phyloP scores from a whole-genome alignment of 805 yeast genomes.

The Yamadazyma kitorensis region DNA sequence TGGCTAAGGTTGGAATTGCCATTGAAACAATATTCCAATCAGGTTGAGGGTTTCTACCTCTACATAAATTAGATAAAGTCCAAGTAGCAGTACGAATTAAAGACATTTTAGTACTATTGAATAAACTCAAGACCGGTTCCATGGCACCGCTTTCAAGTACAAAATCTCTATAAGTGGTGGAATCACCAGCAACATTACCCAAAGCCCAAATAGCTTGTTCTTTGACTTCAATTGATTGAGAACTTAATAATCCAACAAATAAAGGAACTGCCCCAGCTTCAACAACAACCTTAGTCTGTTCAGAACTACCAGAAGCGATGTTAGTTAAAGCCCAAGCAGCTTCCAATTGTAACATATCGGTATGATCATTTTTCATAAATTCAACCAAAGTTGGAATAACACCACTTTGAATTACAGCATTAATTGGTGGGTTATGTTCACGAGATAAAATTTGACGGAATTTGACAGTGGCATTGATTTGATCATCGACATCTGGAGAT shows the following conservation, averaged over 20 bases:
- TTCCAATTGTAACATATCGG: constrained; percentile 88
- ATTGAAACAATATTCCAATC: constrained; percentile 85
- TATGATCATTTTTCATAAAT: constrained; percentile 71
- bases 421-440: constrained; percentile 96
- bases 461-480: constrained; percentile 84
- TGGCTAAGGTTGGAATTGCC: constrained; percentile 89
- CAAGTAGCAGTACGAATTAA: constrained; percentile 95
- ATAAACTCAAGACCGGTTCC: constrained; percentile 78
- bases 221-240: constrained; percentile 84
- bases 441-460: constrained; percentile 91
- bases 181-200: constrained; percentile 98
- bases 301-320: constrained; percentile 90
- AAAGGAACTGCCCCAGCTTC: constrained; percentile 92
- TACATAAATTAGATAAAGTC: constrained; percentile 94
- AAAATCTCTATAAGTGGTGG: constrained; percentile 83
- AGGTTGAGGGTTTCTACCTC: constrained; percentile 96
- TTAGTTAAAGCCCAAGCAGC: constrained; percentile 99
- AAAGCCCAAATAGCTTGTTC: constrained; percentile 99
- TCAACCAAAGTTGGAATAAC: constrained; percentile 89
- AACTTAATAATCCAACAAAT: constrained; percentile 77
- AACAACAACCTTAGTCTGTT: constrained; percentile 86
- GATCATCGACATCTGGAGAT: constrained; percentile 72
- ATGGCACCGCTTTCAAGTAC: constrained; percentile 84
- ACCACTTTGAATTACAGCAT: constrained; percentile 86
- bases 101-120: constrained; percentile 81